phyloP scores from a whole-genome alignment of 2,329 filamentous ascomycete species.

The Botrytis sinoallii region DNA sequence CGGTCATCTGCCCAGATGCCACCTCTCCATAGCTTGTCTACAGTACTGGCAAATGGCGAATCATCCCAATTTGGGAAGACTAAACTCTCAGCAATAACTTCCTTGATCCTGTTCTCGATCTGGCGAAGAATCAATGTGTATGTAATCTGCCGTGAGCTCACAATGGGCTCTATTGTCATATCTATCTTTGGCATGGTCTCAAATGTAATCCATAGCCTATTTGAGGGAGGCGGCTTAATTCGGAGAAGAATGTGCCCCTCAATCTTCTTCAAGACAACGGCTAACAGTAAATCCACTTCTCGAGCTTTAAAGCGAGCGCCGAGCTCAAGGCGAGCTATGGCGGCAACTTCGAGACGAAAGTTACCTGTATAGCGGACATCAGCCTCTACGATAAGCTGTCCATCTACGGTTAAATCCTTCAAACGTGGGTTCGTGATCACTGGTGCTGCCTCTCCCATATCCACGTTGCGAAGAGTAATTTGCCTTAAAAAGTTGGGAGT shows the following conservation, averaged over 20 bases:
- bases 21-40: constrained; percentile 74
- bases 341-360: constrained; percentile 83
- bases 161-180: constrained; percentile 90
- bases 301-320: constrained; percentile 84
- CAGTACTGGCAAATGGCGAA: constrained; percentile 81
- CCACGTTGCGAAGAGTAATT: constrained; percentile 76
- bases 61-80: constrained; percentile 97
- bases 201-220: constrained; percentile 94
- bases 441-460: constrained; percentile 82
- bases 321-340: constrained; percentile 89
- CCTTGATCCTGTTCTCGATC: constrained; percentile 92
- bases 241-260: constrained; percentile 82
- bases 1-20: constrained; percentile 71
- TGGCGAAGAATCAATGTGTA: constrained; percentile 88
- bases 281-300: constrained; percentile 85
- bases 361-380: constrained; percentile 88
- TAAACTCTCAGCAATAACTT: constrained; percentile 87
- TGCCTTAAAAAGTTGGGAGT: constrained; percentile 86
- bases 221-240: constrained; percentile 93
- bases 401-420: constrained; percentile 86
- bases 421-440: constrained; percentile 85
- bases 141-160: constrained; percentile 92
- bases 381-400: constrained; percentile 81
- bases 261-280: constrained; percentile 78
- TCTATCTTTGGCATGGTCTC: constrained; percentile 92